Base-by-base conservation (phyloP, 345 rosid species). In the Hirschfeldia incana region DNA sequence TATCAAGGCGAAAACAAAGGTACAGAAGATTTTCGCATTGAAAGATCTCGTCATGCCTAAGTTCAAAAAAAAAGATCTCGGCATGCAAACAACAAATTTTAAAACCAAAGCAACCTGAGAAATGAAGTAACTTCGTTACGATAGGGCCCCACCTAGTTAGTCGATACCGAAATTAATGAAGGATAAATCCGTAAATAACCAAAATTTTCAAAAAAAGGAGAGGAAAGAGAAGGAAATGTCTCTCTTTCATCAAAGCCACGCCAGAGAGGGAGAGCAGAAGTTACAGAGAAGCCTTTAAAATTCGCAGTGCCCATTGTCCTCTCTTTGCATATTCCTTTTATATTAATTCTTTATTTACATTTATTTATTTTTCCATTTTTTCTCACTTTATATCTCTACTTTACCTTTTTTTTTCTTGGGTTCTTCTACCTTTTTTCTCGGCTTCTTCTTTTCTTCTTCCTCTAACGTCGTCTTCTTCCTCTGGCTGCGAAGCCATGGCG, bases 331-430 rank as follows among this genome's bases (percentile, higher is more conserved):
- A 76, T 79, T 85, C 79, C 86, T 73, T 79, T 79, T 69, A 81
- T 65, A 39, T 13, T 33, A 72, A 69, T 28, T 49, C 3, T 58
- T 58, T 26, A 8, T 26, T 58, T 26, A 39, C 12, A 39, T 8
- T 39, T 39, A 39, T 39, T 36, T 39, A 4, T 55, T 55, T 36
- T 44, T 3, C 13, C 8, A 2, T 62, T 16, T 2, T 70, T 65
- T 51, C 73, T 84, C 80, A 69, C 94, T 89, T 88, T 87, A 80
- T 87, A 77, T 89, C 92, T 85, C 74, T 67, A 58, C 79, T 84
- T 85, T 81, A 71, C 86, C 78, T 84, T 85, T 78, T 77, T 61
- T 51, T 28, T 5, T 79, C 51, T 51, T 51, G 26, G 46, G 78
- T 79, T 73, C 39, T 67, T 66, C 69, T 29, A 7, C 49, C 30